Conservation (phyloP, 2,329 filamentous ascomycete species). For the Verticillium nonalfalfae region DNA sequence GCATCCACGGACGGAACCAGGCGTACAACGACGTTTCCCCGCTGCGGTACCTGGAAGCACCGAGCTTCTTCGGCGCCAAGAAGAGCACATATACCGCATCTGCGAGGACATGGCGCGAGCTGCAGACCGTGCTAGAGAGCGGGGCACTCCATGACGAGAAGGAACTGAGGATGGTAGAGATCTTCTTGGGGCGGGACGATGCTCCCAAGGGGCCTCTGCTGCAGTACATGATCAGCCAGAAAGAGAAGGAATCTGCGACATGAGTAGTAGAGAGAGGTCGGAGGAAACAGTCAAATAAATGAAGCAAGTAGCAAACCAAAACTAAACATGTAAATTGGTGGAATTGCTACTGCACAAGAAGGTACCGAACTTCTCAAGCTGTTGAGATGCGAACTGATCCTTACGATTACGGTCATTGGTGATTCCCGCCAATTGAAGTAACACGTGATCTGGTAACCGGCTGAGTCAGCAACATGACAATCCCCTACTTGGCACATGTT, state of each 20-base stretch:
- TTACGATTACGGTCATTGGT: no score
- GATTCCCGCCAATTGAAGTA: no score
- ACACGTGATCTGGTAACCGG: no score
- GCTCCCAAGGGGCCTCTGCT: constrained; percentile 16
- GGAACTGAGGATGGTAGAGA: constrained; percentile 24
- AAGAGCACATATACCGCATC: constrained; percentile 28
- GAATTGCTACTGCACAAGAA: no score
- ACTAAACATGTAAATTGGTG: no score
- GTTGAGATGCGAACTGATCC: no score
- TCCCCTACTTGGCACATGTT: no score
- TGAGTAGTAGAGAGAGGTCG: no score
- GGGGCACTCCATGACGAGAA: constrained; percentile 11
- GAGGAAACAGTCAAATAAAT: no score
- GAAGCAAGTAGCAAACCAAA: no score
- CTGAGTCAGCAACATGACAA: no score
- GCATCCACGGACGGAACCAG: constrained; percentile 47
- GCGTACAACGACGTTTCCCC: constrained; percentile 48
- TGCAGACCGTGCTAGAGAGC: constrained; percentile 26
- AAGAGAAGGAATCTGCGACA: neutral
- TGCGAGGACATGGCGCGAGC: constrained; percentile 37
- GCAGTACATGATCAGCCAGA: constrained; percentile 9
- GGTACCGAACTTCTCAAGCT: no score
- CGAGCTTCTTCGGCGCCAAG: constrained; percentile 39
- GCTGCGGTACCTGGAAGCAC: constrained; percentile 44
- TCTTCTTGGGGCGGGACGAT: constrained; percentile 24